A percentile compares a stretch with the other conserved stretches of the same genome.
Evolutionary conservation across 306 rosid species (phyloP).

Genomic region (Alnus glutinosa): DNA sequence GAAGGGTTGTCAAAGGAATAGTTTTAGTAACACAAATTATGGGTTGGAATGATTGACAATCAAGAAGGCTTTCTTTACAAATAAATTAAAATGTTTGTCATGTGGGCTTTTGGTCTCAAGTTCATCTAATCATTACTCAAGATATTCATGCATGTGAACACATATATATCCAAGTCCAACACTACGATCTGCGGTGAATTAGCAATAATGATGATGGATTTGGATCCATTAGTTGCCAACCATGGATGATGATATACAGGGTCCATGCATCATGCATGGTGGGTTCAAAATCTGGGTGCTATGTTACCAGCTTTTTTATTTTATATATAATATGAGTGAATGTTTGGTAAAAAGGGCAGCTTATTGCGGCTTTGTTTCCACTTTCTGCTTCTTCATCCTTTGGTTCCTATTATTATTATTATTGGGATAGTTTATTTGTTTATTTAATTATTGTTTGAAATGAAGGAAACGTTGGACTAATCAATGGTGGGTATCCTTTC

Average conservation of each 20-base stretch:
- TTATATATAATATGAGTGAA: not conserved
- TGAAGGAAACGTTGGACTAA: not conserved
- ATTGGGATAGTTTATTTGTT: too few species aligned
- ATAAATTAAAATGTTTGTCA: not conserved
- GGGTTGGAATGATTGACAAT: conserved; percentile 6
- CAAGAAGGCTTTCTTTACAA: not conserved
- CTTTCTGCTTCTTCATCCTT: not conserved
- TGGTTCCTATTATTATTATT: too few species aligned
- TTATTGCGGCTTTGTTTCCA: not conserved
- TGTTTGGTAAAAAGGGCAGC: not conserved
- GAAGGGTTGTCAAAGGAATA: too few species aligned
- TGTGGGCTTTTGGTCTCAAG: not conserved
- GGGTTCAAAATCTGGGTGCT: not conserved
- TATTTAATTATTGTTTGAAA: not conserved
- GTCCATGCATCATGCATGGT: not conserved
- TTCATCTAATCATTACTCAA: not conserved
- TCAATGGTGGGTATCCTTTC: not conserved
- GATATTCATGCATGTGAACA: not conserved
- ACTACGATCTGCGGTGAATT: too few species aligned
- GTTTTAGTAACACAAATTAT: not conserved
- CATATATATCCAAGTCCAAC: too few species aligned
- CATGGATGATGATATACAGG: not conserved
- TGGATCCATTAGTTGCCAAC: not conserved
- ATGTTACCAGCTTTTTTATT: not conserved
- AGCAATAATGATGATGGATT: not conserved